Evolutionary conservation across 805 yeast species (phyloP).

Genomic region (Metschnikowia cubensis): DNA sequence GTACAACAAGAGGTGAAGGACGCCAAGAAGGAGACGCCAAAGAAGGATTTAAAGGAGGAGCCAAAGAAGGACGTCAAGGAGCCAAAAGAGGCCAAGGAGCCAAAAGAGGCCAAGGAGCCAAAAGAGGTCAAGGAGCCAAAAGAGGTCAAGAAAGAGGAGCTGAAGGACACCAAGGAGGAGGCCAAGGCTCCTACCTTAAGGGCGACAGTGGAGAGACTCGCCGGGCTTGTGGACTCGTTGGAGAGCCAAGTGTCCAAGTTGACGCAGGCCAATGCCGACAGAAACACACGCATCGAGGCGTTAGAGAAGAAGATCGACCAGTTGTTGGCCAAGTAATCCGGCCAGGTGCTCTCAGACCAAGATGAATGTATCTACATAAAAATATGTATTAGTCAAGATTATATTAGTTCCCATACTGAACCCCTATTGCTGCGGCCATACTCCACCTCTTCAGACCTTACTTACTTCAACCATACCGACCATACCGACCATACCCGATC

Average conservation of each 20-base stretch:
- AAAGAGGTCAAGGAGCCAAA: not conserved
- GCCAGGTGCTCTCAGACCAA: not conserved
- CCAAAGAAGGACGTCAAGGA: not conserved
- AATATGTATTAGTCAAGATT: not conserved
- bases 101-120: constrained; percentile 3
- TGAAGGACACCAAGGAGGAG: not conserved
- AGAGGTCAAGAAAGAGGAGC: constrained; percentile 10
- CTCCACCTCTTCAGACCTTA: too few relatives aligned
- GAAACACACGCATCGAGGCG: constrained; percentile 56
- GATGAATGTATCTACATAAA: not conserved
- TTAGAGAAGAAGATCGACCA: constrained; percentile 61
- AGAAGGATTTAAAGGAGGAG: constrained; percentile 1
- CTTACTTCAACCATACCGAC: too few relatives aligned
- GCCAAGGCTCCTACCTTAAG: constrained; percentile 50
- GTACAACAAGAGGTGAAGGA: not conserved
- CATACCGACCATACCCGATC: too few relatives aligned
- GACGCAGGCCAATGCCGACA: constrained; percentile 52
- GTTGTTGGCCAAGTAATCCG: constrained; percentile 21
- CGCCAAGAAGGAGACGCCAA: constrained; percentile 1
- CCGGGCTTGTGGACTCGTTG: constrained; percentile 51
- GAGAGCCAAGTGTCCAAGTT: constrained; percentile 54
- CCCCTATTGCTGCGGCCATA: too few relatives aligned
- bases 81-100: constrained; percentile 2
- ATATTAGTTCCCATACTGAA: too few relatives aligned
- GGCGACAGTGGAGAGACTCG: constrained; percentile 66